These are phyloP conservation scores for Ascochyta viciae-villosae DNA, from an alignment of 2,329 filamentous ascomycete species.

Conservation along the genomic window DNA sequence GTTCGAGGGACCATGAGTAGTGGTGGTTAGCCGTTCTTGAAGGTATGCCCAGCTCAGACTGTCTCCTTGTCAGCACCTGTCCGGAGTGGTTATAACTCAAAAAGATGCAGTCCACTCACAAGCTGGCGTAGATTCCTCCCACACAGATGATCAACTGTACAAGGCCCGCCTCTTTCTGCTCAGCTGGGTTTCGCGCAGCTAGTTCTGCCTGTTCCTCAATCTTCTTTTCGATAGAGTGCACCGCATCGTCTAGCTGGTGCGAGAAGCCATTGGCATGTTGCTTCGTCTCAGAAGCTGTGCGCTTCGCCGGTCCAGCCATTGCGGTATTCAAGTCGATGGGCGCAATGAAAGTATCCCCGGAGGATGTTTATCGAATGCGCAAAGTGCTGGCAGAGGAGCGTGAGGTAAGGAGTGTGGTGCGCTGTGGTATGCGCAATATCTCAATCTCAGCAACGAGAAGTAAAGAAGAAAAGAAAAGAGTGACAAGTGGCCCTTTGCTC, in stretches of 20 bases:
- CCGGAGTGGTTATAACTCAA: no score
- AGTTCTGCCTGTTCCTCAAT: constrained; percentile 41
- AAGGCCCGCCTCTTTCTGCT: constrained; percentile 62
- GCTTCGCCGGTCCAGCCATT: constrained; percentile 43
- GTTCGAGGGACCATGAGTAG: constrained; percentile 72
- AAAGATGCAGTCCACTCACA: constrained; percentile 63
- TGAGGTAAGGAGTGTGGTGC: background rate
- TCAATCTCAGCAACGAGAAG: background rate
- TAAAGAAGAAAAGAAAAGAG: constrained; percentile 4
- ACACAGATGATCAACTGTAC: constrained; percentile 84
- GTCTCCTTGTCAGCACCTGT: constrained; percentile 13
- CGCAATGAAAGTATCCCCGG: background rate
- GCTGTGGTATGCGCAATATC: background rate
- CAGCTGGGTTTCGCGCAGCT: constrained; percentile 41
- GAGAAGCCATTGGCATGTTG: constrained; percentile 30
- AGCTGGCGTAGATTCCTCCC: constrained; percentile 94
- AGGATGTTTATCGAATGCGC: no score
- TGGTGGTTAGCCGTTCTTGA: constrained; percentile 97
- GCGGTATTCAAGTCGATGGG: background rate
- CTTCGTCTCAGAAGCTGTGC: constrained; percentile 38
- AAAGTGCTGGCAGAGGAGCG: background rate
- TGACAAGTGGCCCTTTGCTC: constrained; percentile 8
- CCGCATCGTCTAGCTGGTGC: constrained; percentile 33
- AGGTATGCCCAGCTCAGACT: constrained; percentile 94
- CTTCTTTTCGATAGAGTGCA: constrained; percentile 39